These are phyloP conservation scores for Dictyostelium citrinum DNA, from an alignment of 78 protist species.

Conservation along the genomic window DNA sequence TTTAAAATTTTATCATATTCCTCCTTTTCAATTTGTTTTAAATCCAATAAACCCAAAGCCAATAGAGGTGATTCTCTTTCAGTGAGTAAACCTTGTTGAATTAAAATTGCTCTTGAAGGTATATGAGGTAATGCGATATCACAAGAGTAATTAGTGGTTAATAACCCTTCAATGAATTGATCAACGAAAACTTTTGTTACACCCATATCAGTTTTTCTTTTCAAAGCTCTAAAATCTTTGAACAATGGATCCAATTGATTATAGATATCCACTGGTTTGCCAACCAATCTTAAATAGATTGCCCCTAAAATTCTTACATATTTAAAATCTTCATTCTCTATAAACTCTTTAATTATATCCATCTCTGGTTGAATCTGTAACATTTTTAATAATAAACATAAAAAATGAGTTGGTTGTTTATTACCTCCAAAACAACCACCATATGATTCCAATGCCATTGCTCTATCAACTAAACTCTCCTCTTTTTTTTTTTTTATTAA, in stretches of 20 bases:
- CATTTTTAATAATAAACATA: conserved; percentile 94
- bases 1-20: neutral
- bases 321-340: conserved; percentile 92
- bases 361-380: conserved; percentile 93
- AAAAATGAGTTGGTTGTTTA: conserved; percentile 91
- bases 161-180: conserved; percentile 89
- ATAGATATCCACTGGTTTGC: conserved; percentile 87
- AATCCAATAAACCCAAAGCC: conserved; percentile 17
- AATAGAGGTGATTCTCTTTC: conserved; percentile 77
- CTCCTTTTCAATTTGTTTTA: conserved; percentile 32
- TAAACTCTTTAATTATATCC: conserved; percentile 94
- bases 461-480: conserved; percentile 94
- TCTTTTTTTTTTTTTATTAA: conserved; percentile 13
- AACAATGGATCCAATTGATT: conserved; percentile 92
- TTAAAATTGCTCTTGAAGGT: conserved; percentile 66
- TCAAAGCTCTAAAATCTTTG: conserved; percentile 81
- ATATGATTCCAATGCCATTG: conserved; percentile 85
- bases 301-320: conserved; percentile 95
- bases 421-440: conserved; percentile 96
- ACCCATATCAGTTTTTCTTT: neutral
- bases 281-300: conserved; percentile 93
- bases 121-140: conserved; percentile 92
- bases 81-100: neutral
- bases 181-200: conserved; percentile 84
- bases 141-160: conserved; percentile 72